Evolutionary conservation across 1,284 basidiomycete species (phyloP), one percentile per base, ranked within the genome.

Genomic region (Cryptococcus amylolentus): DNA sequence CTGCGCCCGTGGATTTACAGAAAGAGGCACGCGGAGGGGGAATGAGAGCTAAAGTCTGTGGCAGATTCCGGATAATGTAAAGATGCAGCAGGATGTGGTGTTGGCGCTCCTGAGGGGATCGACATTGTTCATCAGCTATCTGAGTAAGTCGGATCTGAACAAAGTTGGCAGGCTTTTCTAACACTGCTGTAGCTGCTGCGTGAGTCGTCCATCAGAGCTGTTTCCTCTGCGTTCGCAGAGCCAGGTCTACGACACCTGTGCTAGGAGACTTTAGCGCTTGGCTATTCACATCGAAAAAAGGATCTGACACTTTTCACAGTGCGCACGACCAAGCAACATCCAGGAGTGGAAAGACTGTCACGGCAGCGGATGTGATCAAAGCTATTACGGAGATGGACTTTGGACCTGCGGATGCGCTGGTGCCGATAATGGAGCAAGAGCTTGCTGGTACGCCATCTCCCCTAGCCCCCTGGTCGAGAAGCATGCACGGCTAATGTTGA

Each of bases 41-140:
- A 0, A 26, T 18, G 26, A 12, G 26, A 20, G 42, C 42, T 44
- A 6, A 44, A 14, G 5, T n/a, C n/a, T n/a, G 42, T 23, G 47
- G 18, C 62, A 93, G 91, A 79, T 94, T 13, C 89, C 91, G 5
- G 88, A 91, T 9, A 86, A 85, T 62, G 83, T 87, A 5, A 91
- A 93, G 71, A 77, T 95, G 58, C 88, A 91, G 66, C 92, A 91
- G 66, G 91, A 95, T 60, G 88, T 88, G 0, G 84, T 91, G 0
- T 76, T 88, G 1, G 88, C 90, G 10, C 80, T 94, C 5, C 81
- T 89, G 20, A 91, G 91, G 69, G 86, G 87, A 23, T 90, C 91
- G 2, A 92, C 90, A 0, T 86, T 94, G 26, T 95, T 94, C 73
- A 91, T 96, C 66, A 91, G 88, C 74, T 93, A 91, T 67, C 79